phyloP scores from a whole-genome alignment of 148 eudicot genomes.

The Agrostemma githago region DNA sequence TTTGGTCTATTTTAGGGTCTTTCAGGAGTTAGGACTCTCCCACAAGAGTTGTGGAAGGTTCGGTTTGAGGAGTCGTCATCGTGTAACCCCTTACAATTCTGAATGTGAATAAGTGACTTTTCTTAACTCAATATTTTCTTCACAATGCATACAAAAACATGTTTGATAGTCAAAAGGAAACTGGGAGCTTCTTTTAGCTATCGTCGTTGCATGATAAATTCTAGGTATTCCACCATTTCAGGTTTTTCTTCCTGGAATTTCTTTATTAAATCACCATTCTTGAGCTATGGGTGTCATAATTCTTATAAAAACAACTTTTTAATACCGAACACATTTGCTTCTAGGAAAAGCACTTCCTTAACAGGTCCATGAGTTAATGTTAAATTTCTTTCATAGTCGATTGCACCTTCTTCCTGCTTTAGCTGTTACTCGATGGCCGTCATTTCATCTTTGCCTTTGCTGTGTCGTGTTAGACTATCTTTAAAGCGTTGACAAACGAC shows the following conservation, averaged over 20 bases:
- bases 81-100: neutral
- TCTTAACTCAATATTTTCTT: neutral
- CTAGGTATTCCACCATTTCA: neutral
- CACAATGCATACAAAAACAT: neutral
- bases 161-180: neutral
- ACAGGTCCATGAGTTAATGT: neutral
- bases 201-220: neutral
- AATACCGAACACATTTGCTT: neutral
- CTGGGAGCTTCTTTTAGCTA: too few species aligned
- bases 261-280: neutral
- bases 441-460: neutral
- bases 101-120: neutral
- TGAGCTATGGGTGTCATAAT: neutral
- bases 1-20: neutral
- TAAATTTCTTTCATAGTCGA: neutral
- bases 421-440: neutral
- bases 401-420: neutral
- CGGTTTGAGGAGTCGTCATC: neutral
- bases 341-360: neutral
- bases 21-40: neutral
- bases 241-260: neutral
- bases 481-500: too few species aligned
- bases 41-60: neutral
- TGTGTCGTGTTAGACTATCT: neutral
- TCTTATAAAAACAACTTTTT: neutral